phyloP scores from a whole-genome alignment of 2,329 filamentous ascomycete species.

The Colletotrichum sp. region DNA sequence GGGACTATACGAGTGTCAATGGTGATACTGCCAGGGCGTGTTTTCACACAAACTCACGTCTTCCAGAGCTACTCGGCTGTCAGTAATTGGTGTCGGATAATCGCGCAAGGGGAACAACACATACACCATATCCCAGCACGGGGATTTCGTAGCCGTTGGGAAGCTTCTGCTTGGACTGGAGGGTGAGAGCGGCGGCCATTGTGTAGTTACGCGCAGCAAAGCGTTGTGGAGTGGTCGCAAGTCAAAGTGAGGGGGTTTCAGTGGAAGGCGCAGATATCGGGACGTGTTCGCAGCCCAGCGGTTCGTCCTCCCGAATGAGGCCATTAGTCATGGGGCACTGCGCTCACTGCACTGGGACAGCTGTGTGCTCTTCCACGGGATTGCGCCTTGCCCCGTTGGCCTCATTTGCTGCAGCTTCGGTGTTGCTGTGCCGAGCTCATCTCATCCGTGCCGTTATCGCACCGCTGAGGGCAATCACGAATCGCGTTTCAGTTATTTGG shows the following conservation, averaged over 20 bases:
- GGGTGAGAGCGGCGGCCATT: constrained; percentile 50
- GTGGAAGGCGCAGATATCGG: neutral
- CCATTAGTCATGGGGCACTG: constrained; percentile 11
- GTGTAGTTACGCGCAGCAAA: neutral
- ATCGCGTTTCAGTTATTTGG: neutral
- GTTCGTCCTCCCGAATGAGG: neutral
- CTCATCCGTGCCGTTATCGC: neutral
- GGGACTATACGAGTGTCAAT: constrained; percentile 28
- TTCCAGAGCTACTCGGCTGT: constrained; percentile 51
- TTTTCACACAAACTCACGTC: constrained; percentile 42
- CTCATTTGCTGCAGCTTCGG: constrained; percentile 10
- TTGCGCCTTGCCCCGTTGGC: neutral
- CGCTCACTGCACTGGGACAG: neutral
- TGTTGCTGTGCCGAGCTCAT: constrained; percentile 10
- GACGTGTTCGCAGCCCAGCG: neutral
- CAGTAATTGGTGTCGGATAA: constrained; percentile 12
- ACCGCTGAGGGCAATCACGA: neutral
- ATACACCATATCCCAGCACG: constrained; percentile 58
- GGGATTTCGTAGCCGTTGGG: constrained; percentile 61
- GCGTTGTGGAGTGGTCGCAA: neutral
- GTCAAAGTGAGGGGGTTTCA: neutral
- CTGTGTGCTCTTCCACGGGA: neutral
- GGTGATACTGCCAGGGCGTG: neutral
- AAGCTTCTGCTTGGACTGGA: constrained; percentile 56
- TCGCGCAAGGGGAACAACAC: constrained; percentile 26